These are phyloP conservation scores for Silene noctiflora DNA, from an alignment of 179 eudicot genomes.

Conservation along the genomic window DNA sequence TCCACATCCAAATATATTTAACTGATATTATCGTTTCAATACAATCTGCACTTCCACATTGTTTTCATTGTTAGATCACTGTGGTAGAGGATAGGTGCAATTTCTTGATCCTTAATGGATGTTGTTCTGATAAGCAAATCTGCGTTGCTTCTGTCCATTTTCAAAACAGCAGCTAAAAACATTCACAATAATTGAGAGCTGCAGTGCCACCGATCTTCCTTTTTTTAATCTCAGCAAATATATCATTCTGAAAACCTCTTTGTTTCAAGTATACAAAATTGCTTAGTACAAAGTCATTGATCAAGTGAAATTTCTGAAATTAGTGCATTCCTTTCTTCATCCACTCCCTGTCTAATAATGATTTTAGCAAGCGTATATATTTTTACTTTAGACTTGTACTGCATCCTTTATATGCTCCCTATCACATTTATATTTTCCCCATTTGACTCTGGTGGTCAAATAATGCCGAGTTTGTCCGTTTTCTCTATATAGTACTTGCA, in stretches of 20 bases:
- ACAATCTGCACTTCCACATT: not conserved
- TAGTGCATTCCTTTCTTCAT: not conserved
- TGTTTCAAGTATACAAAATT: not conserved
- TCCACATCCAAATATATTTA: no score
- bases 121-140: not conserved
- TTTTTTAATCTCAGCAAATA: not conserved
- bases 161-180: slow-evolving; percentile 1
- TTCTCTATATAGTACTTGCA: no score
- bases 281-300: not conserved
- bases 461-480: no score
- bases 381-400: not conserved
- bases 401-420: no score
- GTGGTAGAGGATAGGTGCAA: not conserved
- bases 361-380: not conserved
- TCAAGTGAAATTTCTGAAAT: not conserved
- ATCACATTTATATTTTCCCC: no score
- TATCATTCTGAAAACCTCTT: not conserved
- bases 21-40: not conserved
- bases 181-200: not conserved
- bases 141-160: not conserved
- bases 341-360: not conserved
- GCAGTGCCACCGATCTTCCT: not conserved
- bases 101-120: not conserved
- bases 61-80: not conserved
- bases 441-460: no score